Base-by-base conservation (phyloP, 2,329 filamentous ascomycete genomes). In the Pseudogymnoascus verrucosus region DNA sequence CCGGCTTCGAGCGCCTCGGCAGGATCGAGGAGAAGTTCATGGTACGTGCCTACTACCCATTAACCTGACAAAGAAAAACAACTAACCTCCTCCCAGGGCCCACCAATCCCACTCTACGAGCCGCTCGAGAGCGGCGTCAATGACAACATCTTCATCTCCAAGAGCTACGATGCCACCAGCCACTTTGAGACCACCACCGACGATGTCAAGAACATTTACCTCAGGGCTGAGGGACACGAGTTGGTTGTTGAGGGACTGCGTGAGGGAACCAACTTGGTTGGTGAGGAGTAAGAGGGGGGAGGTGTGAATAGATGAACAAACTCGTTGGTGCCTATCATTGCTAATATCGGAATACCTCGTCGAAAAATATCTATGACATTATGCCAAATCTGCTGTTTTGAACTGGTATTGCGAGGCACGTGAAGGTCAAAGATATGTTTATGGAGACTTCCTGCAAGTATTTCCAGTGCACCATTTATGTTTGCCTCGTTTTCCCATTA, bases 11-110 rank as follows among this genome's bases (percentile, higher is more conserved):
- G 73, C 88, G 93, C 69, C 87, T 99, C 31, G 95, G 95, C 70
- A 85, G 86, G 76, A 95, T 97, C 67, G 93, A 98, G 79, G 95
- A 98, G 84, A 93, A 92, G 77, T 99, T 98, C 79, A 92, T 96
- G 89, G 90, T 86, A 77, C 69, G 79, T 68, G 1, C 8, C 23
- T 47, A 23, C 14, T 16, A 4, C 4, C 11, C 26, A 4, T 2
- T 14, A 19, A 36, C 10, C 12, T 26, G 5, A 26, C 36, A 23
- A 14, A 44, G 61, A 26, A 57, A 31, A 34, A 21, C 47, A 44
- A 63, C 64, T 61, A 37, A 63, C 31, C 31, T 31, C 42, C n/a
- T 26, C 37, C 26, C 60, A 87, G 84, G 84, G 91, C 26, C 80
- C 91, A 31, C 91, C 95, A 16, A 96, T 97, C 69, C 93, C 95